A percentile compares a stretch with the other conserved stretches of the same genome.
Conservation (phyloP, 2,329 filamentous ascomycete species). For the Bipolaris cookei region DNA sequence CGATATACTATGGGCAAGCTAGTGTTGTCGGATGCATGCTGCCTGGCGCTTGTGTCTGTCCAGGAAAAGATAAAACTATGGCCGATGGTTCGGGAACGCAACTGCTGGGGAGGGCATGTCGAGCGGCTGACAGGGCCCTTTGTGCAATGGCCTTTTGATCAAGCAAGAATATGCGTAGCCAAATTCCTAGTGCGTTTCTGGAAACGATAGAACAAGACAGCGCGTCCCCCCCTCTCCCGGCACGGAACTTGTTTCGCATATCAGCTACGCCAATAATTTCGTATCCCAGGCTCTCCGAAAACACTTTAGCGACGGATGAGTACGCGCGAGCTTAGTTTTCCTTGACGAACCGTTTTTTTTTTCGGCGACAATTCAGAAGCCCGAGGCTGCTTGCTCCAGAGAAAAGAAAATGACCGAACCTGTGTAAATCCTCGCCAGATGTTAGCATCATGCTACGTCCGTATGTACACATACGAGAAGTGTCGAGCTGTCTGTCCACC, state of each 20-base stretch:
- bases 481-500: neutral
- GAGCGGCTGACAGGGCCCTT: constrained; percentile 12
- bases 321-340: neutral
- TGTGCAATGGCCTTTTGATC: neutral
- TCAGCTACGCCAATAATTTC: neutral
- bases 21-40: constrained; percentile 7
- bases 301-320: neutral
- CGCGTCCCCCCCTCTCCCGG: neutral
- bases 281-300: neutral
- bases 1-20: neutral
- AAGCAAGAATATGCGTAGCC: constrained; percentile 9
- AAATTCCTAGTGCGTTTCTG: constrained; percentile 12
- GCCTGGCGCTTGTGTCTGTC: constrained; percentile 8
- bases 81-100: constrained; percentile 13
- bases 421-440: constrained; percentile 1
- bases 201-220: constrained; percentile 10
- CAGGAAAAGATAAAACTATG: constrained; percentile 14
- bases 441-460: constrained; percentile 3
- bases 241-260: constrained; percentile 2
- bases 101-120: constrained; percentile 15
- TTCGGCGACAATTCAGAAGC: no score
- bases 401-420: no score
- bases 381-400: no score
- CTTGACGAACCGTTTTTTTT: neutral
- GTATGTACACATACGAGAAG: no score